Conservation (phyloP, 2,329 filamentous ascomycete species). For the Drechslerella coelobrocha region DNA sequence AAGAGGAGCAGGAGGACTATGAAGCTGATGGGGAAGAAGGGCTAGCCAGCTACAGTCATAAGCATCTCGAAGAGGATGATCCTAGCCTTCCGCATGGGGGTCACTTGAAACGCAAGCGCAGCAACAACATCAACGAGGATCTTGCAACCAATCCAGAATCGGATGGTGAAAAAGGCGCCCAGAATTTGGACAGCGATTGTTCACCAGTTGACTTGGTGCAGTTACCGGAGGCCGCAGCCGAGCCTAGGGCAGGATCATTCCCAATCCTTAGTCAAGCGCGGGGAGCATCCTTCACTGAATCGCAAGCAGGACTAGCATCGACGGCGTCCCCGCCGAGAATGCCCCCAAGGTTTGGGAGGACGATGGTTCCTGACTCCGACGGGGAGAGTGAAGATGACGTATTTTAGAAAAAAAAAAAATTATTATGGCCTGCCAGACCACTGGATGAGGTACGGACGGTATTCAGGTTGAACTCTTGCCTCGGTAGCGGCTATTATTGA, state of each 20-base stretch:
- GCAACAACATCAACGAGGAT: constrained; percentile 9
- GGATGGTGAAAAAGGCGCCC: background rate
- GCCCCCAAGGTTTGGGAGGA: constrained; percentile 45
- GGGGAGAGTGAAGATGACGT: constrained; percentile 51
- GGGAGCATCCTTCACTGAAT: constrained; percentile 6
- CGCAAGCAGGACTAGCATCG: background rate
- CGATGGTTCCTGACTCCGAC: constrained; percentile 44
- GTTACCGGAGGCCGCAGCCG: constrained; percentile 13
- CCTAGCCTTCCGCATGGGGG: constrained; percentile 9
- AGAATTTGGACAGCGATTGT: constrained; percentile 14
- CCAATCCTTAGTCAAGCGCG: constrained; percentile 31
- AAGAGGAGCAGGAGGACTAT: background rate
- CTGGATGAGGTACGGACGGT: background rate
- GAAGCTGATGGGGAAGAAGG: background rate
- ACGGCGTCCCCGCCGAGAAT: constrained; percentile 18
- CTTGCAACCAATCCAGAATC: constrained; percentile 3
- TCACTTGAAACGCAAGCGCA: constrained; percentile 45
- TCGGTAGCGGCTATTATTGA: constrained; percentile 2
- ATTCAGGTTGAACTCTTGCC: background rate
- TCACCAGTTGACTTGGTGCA: constrained; percentile 44
- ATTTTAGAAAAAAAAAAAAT: constrained; percentile 17
- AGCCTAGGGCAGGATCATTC: constrained; percentile 18
- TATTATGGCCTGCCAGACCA: background rate
- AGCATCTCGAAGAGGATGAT: constrained; percentile 27
- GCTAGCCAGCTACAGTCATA: constrained; percentile 8